Evolutionary conservation across 768 basidiomycete species (phyloP).

Genomic region (Tylopilus balloui): DNA sequence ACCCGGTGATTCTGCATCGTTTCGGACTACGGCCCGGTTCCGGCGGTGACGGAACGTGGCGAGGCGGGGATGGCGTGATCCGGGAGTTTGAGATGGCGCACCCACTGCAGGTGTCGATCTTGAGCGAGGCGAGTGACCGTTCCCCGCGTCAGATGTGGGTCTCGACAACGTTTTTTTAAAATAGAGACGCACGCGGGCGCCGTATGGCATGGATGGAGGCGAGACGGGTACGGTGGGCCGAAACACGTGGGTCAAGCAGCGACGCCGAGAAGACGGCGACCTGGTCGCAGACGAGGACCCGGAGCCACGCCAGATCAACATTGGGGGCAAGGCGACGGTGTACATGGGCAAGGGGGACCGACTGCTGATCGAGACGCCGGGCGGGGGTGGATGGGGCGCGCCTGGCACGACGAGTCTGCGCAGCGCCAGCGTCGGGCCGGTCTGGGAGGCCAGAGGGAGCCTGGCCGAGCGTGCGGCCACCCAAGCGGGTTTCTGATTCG

Average conservation of each 20-base stretch:
- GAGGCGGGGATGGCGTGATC: constrained; percentile 80
- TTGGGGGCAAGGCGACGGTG: constrained; percentile 85
- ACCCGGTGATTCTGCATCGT: constrained; percentile 83
- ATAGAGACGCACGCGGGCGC: constrained; percentile 78
- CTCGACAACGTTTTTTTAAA: not conserved
- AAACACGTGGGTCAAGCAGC: constrained; percentile 84
- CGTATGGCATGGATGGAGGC: constrained; percentile 84
- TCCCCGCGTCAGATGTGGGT: not conserved
- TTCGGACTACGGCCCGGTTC: constrained; percentile 73
- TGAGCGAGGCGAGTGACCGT: constrained; percentile 64
- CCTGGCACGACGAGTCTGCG: not conserved
- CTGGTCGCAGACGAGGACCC: constrained; percentile 36
- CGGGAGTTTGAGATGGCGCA: constrained; percentile 81
- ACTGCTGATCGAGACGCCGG: constrained; percentile 81
- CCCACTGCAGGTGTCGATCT: constrained; percentile 80
- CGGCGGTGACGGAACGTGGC: constrained; percentile 66
- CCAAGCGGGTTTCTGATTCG: no score
- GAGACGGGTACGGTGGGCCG: constrained; percentile 64
- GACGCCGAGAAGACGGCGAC: constrained; percentile 66
- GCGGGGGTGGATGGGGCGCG: constrained; percentile 83
- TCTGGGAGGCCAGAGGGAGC: no score
- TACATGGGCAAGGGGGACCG: constrained; percentile 86
- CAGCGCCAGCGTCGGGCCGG: no score
- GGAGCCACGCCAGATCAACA: constrained; percentile 63
- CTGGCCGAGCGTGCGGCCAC: no score